phyloP scores from a whole-genome alignment of 208 protist genomes.

The Trypanosoma melophagium region DNA sequence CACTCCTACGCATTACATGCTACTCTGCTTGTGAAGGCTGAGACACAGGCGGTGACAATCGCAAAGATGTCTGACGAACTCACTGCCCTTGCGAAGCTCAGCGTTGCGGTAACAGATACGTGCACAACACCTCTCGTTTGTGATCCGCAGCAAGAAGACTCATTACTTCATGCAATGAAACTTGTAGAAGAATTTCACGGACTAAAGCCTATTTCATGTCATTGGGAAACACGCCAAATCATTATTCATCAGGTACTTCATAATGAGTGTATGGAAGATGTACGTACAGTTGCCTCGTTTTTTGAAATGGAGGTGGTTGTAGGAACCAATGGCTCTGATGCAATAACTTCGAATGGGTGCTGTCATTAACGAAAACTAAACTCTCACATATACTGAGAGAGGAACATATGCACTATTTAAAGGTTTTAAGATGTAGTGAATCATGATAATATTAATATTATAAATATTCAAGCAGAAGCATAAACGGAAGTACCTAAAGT shows the following conservation, averaged over 20 bases:
- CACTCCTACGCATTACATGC: constrained; percentile 78
- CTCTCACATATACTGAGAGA: no score
- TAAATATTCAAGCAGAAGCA: no score
- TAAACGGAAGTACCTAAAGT: no score
- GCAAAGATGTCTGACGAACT: constrained; percentile 41
- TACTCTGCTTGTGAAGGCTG: constrained; percentile 57
- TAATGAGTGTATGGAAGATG: constrained; percentile 58
- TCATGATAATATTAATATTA: no score
- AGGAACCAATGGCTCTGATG: no score
- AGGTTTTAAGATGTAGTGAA: no score
- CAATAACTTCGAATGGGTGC: no score
- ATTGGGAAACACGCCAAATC: constrained; percentile 59
- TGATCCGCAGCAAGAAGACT: constrained; percentile 18
- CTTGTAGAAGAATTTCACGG: constrained; percentile 51
- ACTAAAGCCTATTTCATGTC: constrained; percentile 49
- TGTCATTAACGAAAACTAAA: no score
- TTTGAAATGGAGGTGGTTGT: constrained; percentile 32
- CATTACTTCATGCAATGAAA: constrained; percentile 24
- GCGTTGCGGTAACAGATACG: constrained; percentile 58
- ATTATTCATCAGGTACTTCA: constrained; percentile 21
- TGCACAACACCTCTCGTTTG: constrained; percentile 36
- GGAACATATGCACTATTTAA: no score
- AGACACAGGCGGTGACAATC: constrained; percentile 39
- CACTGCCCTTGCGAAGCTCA: constrained; percentile 44
- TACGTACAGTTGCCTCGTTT: constrained; percentile 52